These are phyloP conservation scores for Goniomonas avonlea DNA, from an alignment of 78 protist species.

Conservation along the genomic window DNA sequence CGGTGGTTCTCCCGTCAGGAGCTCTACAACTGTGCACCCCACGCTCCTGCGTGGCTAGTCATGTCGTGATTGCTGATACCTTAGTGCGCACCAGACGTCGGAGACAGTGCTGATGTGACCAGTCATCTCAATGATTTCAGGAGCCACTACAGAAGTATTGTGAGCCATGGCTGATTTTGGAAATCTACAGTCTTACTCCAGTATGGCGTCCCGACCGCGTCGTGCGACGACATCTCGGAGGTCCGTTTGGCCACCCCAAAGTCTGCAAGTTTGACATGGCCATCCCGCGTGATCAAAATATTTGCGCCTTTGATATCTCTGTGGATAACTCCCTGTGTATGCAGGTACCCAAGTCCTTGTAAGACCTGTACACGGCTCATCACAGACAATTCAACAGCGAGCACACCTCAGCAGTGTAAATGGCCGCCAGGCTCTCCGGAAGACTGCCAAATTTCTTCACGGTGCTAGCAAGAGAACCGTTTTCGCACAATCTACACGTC, in stretches of 20 bases:
- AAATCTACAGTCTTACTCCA: constrained; percentile 72
- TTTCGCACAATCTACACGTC: constrained; percentile 66
- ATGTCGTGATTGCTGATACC: too few relatives aligned
- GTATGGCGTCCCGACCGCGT: constrained; percentile 85
- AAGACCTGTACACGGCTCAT: constrained; percentile 80
- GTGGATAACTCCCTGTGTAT: constrained; percentile 71
- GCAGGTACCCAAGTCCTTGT: constrained; percentile 69
- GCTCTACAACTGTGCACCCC: constrained; percentile 91
- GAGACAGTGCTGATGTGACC: too few relatives aligned
- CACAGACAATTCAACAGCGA: too few relatives aligned
- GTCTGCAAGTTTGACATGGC: constrained; percentile 73
- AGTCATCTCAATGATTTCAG: constrained; percentile 87
- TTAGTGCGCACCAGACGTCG: too few relatives aligned
- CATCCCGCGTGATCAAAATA: constrained; percentile 57
- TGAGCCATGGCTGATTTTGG: too few relatives aligned
- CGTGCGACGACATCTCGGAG: constrained; percentile 9
- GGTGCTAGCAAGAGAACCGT: constrained; percentile 75
- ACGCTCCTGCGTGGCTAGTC: too few relatives aligned
- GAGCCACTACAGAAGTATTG: constrained; percentile 94
- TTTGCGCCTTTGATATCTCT: constrained; percentile 50
- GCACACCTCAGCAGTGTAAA: too few relatives aligned
- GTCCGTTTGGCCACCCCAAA: constrained; percentile 85
- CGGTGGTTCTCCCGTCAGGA: constrained; percentile 89
- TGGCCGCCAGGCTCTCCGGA: constrained; percentile 70
- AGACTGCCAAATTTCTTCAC: constrained; percentile 70